These are phyloP conservation scores for Alternaria brassicae DNA, from an alignment of 2,329 filamentous ascomycete genomes.

Conservation along the genomic window DNA sequence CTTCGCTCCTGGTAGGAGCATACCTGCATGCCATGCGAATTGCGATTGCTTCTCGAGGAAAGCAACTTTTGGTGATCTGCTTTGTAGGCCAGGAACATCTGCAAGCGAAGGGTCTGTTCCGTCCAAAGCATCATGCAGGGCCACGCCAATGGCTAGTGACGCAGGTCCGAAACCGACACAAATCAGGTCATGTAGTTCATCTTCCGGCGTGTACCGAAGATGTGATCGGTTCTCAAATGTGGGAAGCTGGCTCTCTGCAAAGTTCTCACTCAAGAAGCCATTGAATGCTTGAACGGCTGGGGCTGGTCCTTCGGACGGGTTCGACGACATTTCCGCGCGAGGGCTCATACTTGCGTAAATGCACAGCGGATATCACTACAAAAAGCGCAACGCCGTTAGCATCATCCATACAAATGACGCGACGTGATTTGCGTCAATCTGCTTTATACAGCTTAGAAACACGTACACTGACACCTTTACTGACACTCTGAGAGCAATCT, in stretches of 20 bases:
- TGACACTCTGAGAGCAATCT: background rate
- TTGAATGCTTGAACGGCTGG: conserved; percentile 38
- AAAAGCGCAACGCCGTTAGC: background rate
- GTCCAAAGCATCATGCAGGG: conserved; percentile 76
- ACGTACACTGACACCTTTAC: conserved; percentile 13
- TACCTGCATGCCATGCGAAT: conserved; percentile 94
- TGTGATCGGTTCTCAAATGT: conserved; percentile 51
- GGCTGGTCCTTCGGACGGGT: conserved; percentile 23
- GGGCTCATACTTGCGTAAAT: conserved; percentile 39
- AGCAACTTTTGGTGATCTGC: conserved; percentile 70
- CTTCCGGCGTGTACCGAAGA: conserved; percentile 61
- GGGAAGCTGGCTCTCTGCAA: conserved; percentile 40
- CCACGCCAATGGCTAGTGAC: conserved; percentile 86
- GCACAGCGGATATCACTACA: background rate
- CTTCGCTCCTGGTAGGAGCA: conserved; percentile 89
- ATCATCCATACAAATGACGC: background rate
- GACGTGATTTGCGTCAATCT: background rate
- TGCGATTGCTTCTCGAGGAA: conserved; percentile 85
- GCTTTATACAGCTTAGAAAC: background rate
- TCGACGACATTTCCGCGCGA: conserved; percentile 40
- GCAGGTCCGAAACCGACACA: conserved; percentile 94
- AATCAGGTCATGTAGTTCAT: conserved; percentile 80
- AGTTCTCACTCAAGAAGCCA: conserved; percentile 33
- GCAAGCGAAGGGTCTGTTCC: conserved; percentile 47
- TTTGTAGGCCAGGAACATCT: conserved; percentile 45